Evolutionary conservation across 208 protist species (phyloP), one percentile per base, ranked within the genome.

Genomic region (Wallacemonas rigidus): DNA sequence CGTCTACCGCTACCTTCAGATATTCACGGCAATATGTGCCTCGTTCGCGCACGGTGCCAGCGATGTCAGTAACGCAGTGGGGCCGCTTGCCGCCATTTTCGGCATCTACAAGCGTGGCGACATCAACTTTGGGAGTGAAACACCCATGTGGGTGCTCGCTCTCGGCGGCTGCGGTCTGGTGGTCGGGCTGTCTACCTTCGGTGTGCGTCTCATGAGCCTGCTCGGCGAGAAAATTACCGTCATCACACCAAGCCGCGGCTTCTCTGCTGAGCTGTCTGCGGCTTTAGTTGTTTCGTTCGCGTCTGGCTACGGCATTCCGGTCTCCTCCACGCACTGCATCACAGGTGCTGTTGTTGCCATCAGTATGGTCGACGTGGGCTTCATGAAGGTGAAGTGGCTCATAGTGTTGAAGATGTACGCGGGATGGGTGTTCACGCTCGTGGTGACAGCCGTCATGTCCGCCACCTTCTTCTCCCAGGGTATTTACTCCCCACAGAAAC

Each of bases 321-420:
- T 98, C 41, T 94, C 86, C 2, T 96, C 92, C 14, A 98, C 95
- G 8, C 93, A 98, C 79, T 93, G 88, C 72, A 95, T 93, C 64
- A 91, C 92, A 11, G 95, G 95, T 17, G 88, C 89, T n/a, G 82
- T 98, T 38, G 75, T 95, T 8, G 90, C 88, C 12, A 86, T 92
- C 57, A 88, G 86, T 43, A 85, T 98, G 58, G 71, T 93, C 36
- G 89, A 93, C 50, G 81, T 91, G 38, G 89, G 86, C 40, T 73
- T 87, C 56, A 45, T 41, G 17, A 81, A 83, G 17, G 82, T 94
- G 36, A 77, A 81, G 35, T 94, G 89, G 86, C 41, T 83, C 51
- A 90, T 94, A 77, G 80, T 92, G 43, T 78, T 83, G 53, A 90
- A 89, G 77, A 88, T 94, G 80, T 94, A 92, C 74, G 69, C 62